Conservation (phyloP, 257 asterid genomes). For the Pogostemon cablin region DNA sequence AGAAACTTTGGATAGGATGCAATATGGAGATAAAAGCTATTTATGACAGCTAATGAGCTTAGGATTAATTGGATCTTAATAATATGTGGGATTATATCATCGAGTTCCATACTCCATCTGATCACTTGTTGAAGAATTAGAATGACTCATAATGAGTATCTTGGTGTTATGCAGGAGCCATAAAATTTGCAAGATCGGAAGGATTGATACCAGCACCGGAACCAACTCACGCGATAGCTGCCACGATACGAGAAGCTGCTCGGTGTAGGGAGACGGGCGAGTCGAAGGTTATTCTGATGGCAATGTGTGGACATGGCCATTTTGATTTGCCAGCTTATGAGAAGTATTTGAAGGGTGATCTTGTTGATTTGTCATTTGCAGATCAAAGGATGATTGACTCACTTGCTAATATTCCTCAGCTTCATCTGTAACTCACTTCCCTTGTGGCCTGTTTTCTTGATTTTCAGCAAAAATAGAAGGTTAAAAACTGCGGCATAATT, state of each 20-base stretch:
- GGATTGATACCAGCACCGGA: conserved; percentile 97
- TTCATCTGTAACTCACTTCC: neutral
- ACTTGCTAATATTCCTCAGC: conserved; percentile 65
- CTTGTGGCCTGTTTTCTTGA: neutral
- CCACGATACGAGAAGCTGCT: conserved; percentile 84
- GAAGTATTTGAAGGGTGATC: conserved; percentile 70
- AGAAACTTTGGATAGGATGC: no score
- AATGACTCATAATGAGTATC: neutral
- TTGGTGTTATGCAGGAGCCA: conserved; percentile 58
- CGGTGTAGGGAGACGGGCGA: conserved; percentile 85
- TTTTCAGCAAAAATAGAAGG: neutral
- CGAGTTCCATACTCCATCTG: no score
- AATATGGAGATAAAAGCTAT: no score
- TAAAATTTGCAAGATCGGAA: conserved; percentile 84
- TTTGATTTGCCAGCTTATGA: conserved; percentile 91
- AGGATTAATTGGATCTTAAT: no score
- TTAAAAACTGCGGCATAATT: no score
- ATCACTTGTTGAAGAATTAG: neutral
- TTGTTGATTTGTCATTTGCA: conserved; percentile 71
- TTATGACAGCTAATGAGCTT: no score
- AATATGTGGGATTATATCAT: no score
- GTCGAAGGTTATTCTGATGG: conserved; percentile 85
- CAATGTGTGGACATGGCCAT: conserved; percentile 98
- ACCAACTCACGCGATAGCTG: conserved; percentile 92
- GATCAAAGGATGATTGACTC: conserved; percentile 61